Percentiles rank a stretch among this genome's conserved stretches.
phyloP scores from a whole-genome alignment of 345 rosid species.

The Raphanus sativus region DNA sequence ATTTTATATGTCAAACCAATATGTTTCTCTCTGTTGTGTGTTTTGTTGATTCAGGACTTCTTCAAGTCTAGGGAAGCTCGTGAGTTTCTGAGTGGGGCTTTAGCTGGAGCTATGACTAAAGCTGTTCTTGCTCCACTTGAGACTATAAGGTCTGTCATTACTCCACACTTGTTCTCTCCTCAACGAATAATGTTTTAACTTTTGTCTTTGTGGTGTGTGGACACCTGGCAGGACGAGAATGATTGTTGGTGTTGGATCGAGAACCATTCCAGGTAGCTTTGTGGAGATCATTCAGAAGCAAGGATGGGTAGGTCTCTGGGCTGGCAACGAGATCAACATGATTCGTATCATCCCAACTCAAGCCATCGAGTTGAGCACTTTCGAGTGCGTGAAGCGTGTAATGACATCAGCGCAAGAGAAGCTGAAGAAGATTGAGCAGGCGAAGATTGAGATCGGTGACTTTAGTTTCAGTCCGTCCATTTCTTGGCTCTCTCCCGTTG shows the following conservation, averaged over 20 bases:
- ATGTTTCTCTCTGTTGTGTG: background rate
- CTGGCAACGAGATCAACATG: conserved; percentile 93
- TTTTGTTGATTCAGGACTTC: conserved; percentile 52
- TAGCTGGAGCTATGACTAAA: conserved; percentile 99
- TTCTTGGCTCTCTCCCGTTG: conserved; percentile 89
- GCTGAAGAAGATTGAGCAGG: conserved; percentile 52
- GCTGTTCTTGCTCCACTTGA: conserved; percentile 98
- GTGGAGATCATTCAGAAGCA: conserved; percentile 78
- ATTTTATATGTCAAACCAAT: too few species aligned
- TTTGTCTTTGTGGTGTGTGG: conserved; percentile 17
- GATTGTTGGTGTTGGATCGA: conserved; percentile 98
- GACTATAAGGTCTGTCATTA: conserved; percentile 70
- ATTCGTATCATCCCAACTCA: conserved; percentile 93
- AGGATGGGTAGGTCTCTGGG: conserved; percentile 99
- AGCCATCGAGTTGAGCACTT: conserved; percentile 93
- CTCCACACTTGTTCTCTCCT: background rate
- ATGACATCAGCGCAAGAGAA: conserved; percentile 75
- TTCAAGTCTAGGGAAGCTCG: conserved; percentile 73
- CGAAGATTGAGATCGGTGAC: conserved; percentile 63
- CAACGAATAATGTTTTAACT: background rate
- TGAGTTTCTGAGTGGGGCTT: conserved; percentile 96
- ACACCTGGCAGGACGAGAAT: conserved; percentile 75
- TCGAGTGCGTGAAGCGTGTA: conserved; percentile 85
- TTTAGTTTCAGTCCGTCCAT: conserved; percentile 60
- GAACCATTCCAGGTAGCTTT: conserved; percentile 85